Evolutionary conservation across 257 asterid species (phyloP), one percentile per base, ranked within the genome.

Genomic region (Rauvolfia tetraphylla): DNA sequence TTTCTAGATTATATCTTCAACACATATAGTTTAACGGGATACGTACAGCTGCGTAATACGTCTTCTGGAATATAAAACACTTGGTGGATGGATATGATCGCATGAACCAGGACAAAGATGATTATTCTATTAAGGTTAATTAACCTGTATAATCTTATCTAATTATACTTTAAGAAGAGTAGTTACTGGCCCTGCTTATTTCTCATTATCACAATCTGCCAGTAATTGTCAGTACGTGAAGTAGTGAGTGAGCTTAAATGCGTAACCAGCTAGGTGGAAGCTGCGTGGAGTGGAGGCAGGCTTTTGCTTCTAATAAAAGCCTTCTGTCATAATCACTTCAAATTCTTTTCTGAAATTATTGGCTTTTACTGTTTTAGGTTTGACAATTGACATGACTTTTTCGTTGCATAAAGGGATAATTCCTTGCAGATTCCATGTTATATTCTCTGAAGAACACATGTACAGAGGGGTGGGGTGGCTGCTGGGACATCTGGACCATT

Each of bases 341-440:
- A n/a, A 22, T 56, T 54, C 8, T 39, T 23, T 10, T 38, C 33
- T 2, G 0, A 38, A 25, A 5, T 36, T 22, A 20, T 72, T 34
- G 12, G 10, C 7, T 71, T 6, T 11, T 4, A 8, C 38, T 34
- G 27, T 17, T 15, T 1, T 57, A 29, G 41, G 11, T 33, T 15
- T 63, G 46, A n/a, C n/a, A n/a, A n/a, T n/a, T n/a, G n/a, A 34
- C 2, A 12, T 29, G 31, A 33, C 39, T 13, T 27, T 27, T 29
- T 20, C 31, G 25, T 3, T 20, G 46, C 0, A 20, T 23, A 22
- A 46, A 22, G 53, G 79, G 20, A 75, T 75, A 63, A 75, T 48
- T 48, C 79, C 38, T 31, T 20, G 11, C 41, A 75, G 59, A 75
- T 62, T 75, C 63, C 53, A 74, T 27, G 3, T 12, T 20, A 63